Conservation (phyloP, 1,284 basidiomycete species). For the Athelia sp. region DNA sequence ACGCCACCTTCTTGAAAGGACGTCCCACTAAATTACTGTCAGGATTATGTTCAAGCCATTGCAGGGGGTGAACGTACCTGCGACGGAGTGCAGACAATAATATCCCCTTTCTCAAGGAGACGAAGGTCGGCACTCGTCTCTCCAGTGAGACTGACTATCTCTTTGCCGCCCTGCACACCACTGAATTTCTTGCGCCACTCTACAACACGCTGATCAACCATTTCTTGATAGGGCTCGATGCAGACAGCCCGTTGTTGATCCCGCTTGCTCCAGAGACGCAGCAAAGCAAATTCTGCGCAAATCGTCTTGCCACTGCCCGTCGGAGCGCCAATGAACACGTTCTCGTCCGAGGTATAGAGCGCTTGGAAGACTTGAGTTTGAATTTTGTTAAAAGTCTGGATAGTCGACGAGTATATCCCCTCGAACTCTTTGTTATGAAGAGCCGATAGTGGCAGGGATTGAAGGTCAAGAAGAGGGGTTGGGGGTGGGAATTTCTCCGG, state of each 20-base stretch:
- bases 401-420: slow-evolving; percentile 72
- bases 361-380: slow-evolving; percentile 99
- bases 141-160: slow-evolving; percentile 89
- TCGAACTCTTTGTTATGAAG: slow-evolving; percentile 92
- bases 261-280: slow-evolving; percentile 87
- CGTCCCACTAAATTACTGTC: slow-evolving; percentile 74
- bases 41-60: slow-evolving; percentile 10
- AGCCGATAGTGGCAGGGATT: slow-evolving; percentile 85
- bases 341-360: slow-evolving; percentile 93
- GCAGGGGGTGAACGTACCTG: slow-evolving; percentile 45
- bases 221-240: slow-evolving; percentile 94
- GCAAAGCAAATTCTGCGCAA: slow-evolving; percentile 92
- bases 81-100: slow-evolving; percentile 89
- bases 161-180: slow-evolving; percentile 81
- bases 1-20: slow-evolving; percentile 94
- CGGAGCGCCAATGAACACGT: slow-evolving; percentile 93
- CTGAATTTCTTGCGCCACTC: slow-evolving; percentile 92
- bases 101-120: slow-evolving; percentile 85
- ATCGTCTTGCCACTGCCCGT: slow-evolving; percentile 97
- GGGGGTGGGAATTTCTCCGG: slow-evolving; percentile 96
- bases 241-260: slow-evolving; percentile 89
- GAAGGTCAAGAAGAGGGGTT: slow-evolving; percentile 91
- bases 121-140: slow-evolving; percentile 94
- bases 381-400: slow-evolving; percentile 94
- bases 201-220: slow-evolving; percentile 86